Conservation (phyloP, 129 eudicot species). For the Escallonia herrerae region DNA sequence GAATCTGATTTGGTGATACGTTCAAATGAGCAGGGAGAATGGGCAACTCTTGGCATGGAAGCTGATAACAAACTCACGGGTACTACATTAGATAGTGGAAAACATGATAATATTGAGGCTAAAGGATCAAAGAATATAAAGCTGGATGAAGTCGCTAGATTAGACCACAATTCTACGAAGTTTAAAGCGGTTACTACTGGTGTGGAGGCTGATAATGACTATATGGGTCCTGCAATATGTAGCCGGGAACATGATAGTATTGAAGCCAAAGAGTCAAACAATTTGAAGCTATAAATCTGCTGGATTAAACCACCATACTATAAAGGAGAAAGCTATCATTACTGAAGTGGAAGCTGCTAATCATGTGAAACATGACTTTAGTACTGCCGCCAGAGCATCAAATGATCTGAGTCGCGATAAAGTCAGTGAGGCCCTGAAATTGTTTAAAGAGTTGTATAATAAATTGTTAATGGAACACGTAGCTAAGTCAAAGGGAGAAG, state of each 20-base stretch:
- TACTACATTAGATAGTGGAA: no score
- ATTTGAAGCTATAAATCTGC: not conserved
- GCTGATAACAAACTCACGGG: no score
- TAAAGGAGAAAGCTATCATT: no score
- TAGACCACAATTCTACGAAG: no score
- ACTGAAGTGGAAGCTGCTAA: no score
- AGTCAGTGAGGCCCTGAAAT: constrained; percentile 5
- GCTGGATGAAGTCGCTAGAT: no score
- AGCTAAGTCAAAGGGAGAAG: constrained; percentile 1
- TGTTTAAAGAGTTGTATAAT: not conserved
- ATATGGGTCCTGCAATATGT: not conserved
- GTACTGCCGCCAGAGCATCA: not conserved
- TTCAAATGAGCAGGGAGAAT: not conserved
- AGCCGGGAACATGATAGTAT: not conserved
- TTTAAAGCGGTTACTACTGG: no score
- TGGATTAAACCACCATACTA: no score
- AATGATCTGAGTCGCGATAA: not conserved
- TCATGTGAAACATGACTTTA: not conserved
- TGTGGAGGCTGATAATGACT: no score
- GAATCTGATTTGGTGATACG: not conserved
- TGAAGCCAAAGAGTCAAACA: not conserved
- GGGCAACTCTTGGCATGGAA: no score
- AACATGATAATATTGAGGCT: no score
- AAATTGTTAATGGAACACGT: not conserved
- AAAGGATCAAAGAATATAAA: no score